Percentiles rank a stretch among this genome's conserved stretches.
Conservation (phyloP, 345 rosid species). For the Populus davidiana region DNA sequence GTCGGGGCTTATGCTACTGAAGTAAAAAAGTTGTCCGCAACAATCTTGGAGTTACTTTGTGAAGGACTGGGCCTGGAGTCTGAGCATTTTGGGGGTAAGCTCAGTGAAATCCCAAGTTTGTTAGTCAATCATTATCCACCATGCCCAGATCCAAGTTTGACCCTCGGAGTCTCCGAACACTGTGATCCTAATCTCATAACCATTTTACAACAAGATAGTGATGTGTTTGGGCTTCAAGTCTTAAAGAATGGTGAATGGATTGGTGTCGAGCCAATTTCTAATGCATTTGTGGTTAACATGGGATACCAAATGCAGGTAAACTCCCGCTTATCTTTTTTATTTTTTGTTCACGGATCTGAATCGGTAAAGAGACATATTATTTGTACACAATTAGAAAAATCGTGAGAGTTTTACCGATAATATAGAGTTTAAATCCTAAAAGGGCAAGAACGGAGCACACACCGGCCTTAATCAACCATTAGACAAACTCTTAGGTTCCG, state of each 20-base stretch:
- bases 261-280: constrained; percentile 29
- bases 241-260: constrained; percentile 35
- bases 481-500: too few relatives aligned
- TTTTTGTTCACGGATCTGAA: too few relatives aligned
- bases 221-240: constrained; percentile 35
- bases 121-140: too few relatives aligned
- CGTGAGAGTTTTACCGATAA: too few relatives aligned
- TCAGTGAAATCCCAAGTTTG: too few relatives aligned
- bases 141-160: too few relatives aligned
- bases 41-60: constrained; percentile 22
- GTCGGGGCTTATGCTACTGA: constrained; percentile 15
- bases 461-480: too few relatives aligned
- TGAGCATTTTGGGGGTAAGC: constrained; percentile 1
- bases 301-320: constrained; percentile 10
- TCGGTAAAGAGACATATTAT: too few relatives aligned
- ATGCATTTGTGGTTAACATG: constrained; percentile 37
- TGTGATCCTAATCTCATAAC: constrained; percentile 33
- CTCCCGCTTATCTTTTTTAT: too few relatives aligned
- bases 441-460: too few relatives aligned
- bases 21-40: constrained; percentile 16
- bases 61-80: constrained; percentile 19
- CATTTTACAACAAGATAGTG: constrained; percentile 32
- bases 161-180: constrained; percentile 33
- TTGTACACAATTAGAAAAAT: too few relatives aligned
- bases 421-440: too few relatives aligned